Base-by-base conservation (phyloP, 495 filamentous ascomycete species). In the Schizothecium vesticola region DNA sequence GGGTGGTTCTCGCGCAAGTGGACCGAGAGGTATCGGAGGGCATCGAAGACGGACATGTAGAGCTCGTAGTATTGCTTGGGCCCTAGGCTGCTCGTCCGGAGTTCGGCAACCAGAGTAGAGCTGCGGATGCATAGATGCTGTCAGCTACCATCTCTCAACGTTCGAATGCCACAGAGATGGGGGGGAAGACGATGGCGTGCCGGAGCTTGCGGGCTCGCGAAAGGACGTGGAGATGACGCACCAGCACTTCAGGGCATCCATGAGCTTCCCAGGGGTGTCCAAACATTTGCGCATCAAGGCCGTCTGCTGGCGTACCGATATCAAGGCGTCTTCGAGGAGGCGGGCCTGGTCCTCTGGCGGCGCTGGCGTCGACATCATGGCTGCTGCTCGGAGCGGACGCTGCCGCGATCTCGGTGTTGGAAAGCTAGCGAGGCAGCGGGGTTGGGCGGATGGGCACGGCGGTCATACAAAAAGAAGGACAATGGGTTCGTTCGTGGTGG, bases 181-280 rank as follows among this genome's bases (percentile, higher is more conserved):
- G 43, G 43, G 43, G 36, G 6, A 13, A 13, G 19, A 2, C 1
- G 43, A n/a, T n/a, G 16, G 43, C 19, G 43, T 51, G 23, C n/a
- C 33, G 61, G 31, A 43, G 31, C 61, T 29, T 21, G 57, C 64
- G 19, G 66, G 51, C 12, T 24, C 65, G 21, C n/a, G 61, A n/a
- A 51, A 31, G 31, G 36, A 59, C 29, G 61, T 31, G n/a, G 24
- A 22, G 26, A 21, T 26, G 36, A 79, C 88, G 22, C 80, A 98
- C 95, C 94, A 95, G 92, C 95, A 98, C 80, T 99, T 99, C 72
- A 99, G 87, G 75, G 95, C 95, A 85, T 99, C 95, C 95, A 99
- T 99, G 69, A 99, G 88, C 87, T 99, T 99, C 59, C 95, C 95
- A 5, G 96, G 95, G 10, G 93, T 95, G 77, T 99, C 96, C 61